phyloP scores from a whole-genome alignment of 129 eudicot genomes.

The Lactuca sativa region DNA sequence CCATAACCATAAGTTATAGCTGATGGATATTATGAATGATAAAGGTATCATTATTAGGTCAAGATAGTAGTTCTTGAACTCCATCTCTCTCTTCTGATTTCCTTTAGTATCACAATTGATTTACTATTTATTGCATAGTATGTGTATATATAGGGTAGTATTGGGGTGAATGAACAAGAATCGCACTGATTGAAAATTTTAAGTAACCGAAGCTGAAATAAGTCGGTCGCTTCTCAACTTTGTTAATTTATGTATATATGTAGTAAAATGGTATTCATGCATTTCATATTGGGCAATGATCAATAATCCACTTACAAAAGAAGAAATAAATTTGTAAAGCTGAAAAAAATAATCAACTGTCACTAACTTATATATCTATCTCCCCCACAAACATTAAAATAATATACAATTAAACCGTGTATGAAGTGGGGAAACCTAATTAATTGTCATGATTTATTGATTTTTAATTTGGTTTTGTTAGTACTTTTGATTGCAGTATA shows the following conservation, averaged over 20 bases:
- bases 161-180: background rate
- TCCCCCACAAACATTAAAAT: no score
- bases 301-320: slow-evolving; percentile 21
- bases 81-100: slow-evolving; percentile 3
- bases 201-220: background rate
- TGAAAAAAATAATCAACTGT: no score
- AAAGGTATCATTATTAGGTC: slow-evolving; percentile 68
- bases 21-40: slow-evolving; percentile 37
- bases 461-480: no score
- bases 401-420: no score
- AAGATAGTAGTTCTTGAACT: slow-evolving; percentile 65
- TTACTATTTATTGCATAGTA: background rate
- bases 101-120: background rate
- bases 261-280: slow-evolving; percentile 25
- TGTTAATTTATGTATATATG: background rate
- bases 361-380: no score
- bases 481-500: no score
- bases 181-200: background rate
- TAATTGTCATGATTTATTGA: no score
- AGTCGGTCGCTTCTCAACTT: background rate
- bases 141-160: background rate
- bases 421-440: no score
- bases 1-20: slow-evolving; percentile 76
- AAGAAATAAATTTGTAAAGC: background rate
- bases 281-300: slow-evolving; percentile 18